Percentiles rank a stretch among this genome's conserved stretches.
Evolutionary conservation across 371 early-diverging fungal genomes (phyloP).

Genomic region (Mucor sp.): DNA sequence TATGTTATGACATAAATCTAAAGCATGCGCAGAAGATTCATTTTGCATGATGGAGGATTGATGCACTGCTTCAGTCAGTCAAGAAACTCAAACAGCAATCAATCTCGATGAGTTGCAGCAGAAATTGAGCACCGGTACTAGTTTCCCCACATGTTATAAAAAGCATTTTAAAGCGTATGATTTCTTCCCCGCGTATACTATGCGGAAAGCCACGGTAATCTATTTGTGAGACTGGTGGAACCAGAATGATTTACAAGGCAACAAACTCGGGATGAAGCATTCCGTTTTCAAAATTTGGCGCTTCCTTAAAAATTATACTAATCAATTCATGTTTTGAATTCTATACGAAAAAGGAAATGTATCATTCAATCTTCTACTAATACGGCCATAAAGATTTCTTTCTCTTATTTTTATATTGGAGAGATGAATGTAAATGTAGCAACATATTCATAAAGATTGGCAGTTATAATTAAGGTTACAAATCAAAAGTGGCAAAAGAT

Average conservation of each 20-base stretch:
- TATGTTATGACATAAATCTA: neutral
- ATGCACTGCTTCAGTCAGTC: neutral
- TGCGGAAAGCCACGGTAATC: neutral
- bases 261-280: slow-evolving; percentile 2
- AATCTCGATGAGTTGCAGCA: neutral
- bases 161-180: neutral
- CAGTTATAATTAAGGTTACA: neutral
- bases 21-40: neutral
- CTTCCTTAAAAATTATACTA: neutral
- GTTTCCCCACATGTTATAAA: neutral
- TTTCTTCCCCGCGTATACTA: neutral
- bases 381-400: neutral
- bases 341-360: slow-evolving; percentile 12
- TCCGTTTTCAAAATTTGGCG: neutral
- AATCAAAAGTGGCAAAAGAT: neutral
- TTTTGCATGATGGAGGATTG: neutral
- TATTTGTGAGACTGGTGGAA: neutral
- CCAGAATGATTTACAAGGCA: slow-evolving; percentile 2
- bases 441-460: neutral
- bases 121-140: neutral
- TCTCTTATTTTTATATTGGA: neutral
- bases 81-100: neutral
- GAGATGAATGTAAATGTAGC: neutral
- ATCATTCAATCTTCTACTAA: neutral
- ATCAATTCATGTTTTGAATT: slow-evolving; percentile 11